Evolutionary conservation across 352 stramenopile species (phyloP), one percentile per base, ranked within the genome.

Genomic region (Phytopythium sindhum): DNA sequence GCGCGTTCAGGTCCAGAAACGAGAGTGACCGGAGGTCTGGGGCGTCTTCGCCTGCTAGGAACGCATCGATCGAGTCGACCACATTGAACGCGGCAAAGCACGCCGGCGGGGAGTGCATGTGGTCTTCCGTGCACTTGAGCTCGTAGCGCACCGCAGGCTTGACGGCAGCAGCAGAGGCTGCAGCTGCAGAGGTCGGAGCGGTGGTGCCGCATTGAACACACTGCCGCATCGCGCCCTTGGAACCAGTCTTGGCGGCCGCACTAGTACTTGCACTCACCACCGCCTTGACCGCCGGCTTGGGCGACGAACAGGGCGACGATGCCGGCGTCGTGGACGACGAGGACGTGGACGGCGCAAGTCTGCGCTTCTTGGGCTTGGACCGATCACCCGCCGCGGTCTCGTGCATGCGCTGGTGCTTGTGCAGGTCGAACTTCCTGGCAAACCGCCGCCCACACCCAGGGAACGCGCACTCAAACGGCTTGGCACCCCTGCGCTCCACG

Each of bases 401-500:
- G 45, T 90, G 80, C 56, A 85, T 72, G 26, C 69, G 68, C 68
- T 84, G 74, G 67, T 93, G 84, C 69, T 93, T 93, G 57, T 88
- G 78, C 12, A 91, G 70, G 54, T 93, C 84, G 39, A 89, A 88
- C 41, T 79, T 81, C 19, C 81, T 69, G 6, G 81, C 77, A 47
- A 88, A 90, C 35, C 68, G 73, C 41, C 75, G 69, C 3, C 68
- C 73, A 52, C 84, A 92, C 19, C 65, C 76, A 14, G 78, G 75
- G 37, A 80, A 80, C 10, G 62, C 42, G 53, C 84, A 91, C 29
- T 67, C 64, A 52, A 89, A 93, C 2, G 79, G 72, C 60, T 91
- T 93, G n/a, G 63, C 70, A 10, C 82, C 80, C 21, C 80, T 88
- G 52, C 26, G n/a, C 1, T 29, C 10, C 9, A 19, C 14, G 44